Evolutionary conservation across 2,329 filamentous ascomycete species (phyloP).

Genomic region (Verticillium albo-atrum): DNA sequence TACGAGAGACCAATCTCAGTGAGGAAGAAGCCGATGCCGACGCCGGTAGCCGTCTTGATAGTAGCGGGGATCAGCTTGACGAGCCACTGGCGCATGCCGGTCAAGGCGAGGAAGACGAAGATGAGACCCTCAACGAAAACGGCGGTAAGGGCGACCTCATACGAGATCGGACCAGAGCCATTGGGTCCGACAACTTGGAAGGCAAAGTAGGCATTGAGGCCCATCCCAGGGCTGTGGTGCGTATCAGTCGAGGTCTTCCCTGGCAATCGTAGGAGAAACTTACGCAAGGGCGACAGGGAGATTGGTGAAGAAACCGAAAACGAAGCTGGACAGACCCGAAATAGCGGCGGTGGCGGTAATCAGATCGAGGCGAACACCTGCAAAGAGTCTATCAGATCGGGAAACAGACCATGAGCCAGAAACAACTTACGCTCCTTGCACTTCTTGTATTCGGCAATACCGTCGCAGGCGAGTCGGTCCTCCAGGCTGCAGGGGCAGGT

Average conservation of each 20-base stretch:
- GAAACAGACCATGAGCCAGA: not conserved
- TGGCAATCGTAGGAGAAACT: conserved; percentile 23
- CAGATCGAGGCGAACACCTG: conserved; percentile 67
- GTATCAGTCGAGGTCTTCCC: conserved; percentile 4
- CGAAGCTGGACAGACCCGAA: conserved; percentile 67
- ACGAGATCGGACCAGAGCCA: conserved; percentile 52
- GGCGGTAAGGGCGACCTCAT: conserved; percentile 56
- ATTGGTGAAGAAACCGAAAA: conserved; percentile 78
- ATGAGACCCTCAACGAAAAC: conserved; percentile 63
- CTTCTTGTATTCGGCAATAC: conserved; percentile 34
- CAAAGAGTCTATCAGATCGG: not conserved
- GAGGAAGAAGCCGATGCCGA: conserved; percentile 61
- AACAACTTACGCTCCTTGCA: conserved; percentile 40
- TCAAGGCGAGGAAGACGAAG: conserved; percentile 59
- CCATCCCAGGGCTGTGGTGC: conserved; percentile 57
- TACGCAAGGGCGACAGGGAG: conserved; percentile 72
- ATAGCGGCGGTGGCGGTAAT: conserved; percentile 82
- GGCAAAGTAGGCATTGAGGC: conserved; percentile 63
- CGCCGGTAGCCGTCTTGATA: conserved; percentile 61
- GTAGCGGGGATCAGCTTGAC: conserved; percentile 61
- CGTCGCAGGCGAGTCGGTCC: conserved; percentile 42
- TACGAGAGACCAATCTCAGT: conserved; percentile 68
- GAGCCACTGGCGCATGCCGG: conserved; percentile 70
- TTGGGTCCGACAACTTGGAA: conserved; percentile 62
- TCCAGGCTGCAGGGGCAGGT: conserved; percentile 62